phyloP scores from a whole-genome alignment of 2,329 filamentous ascomycete genomes.

The Nemania diffusa region DNA sequence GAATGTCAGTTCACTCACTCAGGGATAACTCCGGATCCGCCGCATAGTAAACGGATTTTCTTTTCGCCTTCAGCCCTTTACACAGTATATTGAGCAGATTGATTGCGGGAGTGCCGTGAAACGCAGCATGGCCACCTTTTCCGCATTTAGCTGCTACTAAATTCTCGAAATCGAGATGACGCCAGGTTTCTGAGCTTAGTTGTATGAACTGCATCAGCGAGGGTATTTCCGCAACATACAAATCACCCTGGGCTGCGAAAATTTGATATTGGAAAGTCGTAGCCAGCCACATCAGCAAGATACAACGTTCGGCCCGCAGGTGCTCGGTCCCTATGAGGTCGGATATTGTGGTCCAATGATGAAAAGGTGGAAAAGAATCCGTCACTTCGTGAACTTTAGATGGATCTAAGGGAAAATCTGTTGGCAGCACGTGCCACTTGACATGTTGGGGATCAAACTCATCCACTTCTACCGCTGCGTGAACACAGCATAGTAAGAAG shows the following conservation, averaged over 20 bases:
- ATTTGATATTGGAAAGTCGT: background rate
- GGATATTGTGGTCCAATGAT: background rate
- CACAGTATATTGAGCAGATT: slow-evolving; percentile 14
- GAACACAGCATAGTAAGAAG: slow-evolving; percentile 12
- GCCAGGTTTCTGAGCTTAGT: background rate
- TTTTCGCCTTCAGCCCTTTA: background rate
- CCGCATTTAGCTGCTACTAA: background rate
- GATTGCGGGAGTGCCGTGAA: slow-evolving; percentile 15
- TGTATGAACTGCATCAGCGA: background rate
- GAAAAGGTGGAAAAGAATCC: slow-evolving; percentile 6
- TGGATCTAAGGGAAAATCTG: background rate
- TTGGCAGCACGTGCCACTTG: background rate
- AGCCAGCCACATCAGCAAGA: background rate
- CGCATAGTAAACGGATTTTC: background rate
- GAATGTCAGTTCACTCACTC: background rate
- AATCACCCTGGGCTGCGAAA: background rate
- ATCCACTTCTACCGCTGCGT: background rate
- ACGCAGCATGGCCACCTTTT: background rate
- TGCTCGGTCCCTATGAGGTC: background rate
- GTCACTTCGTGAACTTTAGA: background rate
- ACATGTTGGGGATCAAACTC: background rate
- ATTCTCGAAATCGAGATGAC: background rate
- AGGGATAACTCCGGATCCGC: slow-evolving; percentile 6
- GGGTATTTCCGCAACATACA: background rate
- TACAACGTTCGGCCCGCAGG: background rate